Base-by-base conservation (phyloP, 495 filamentous ascomycete species). In the Penicillium canariense region DNA sequence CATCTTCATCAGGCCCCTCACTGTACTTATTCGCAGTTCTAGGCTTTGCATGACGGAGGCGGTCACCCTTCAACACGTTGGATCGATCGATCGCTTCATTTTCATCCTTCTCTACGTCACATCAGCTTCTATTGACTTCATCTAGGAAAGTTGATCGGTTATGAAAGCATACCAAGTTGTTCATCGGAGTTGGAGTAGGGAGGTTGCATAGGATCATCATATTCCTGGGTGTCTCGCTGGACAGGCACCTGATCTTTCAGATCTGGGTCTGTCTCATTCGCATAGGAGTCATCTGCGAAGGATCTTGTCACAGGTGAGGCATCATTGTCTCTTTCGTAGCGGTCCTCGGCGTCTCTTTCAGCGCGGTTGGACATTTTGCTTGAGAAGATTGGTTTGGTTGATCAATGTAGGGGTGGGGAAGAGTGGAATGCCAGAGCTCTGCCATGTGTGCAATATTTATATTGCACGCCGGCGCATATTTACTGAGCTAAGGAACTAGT, bases 1-100 rank as follows among this genome's bases (percentile, higher is more conserved):
- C 66, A 50, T 62, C 56, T 50, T 69, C 70, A 6, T 60, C 59
- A 12, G 61, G 63, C 0, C 70, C 68, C 54, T 73, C 68, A 18
- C 50, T 66, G 25, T 73, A 73, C 25, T 25, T 27, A 22, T 59
- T 59, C 11, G 34, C n/a, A 7, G 62, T 45, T 32, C 47, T 53
- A 9, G 68, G 65, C 54, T 67, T 62, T 14, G 65, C 52, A 48
- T 67, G 64, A 30, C 70, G 66, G 14, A 66, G 55, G 5, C 61
- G 45, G 18, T 66, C 61, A 12, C 69, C 69, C 9, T 10, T 9
- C 18, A 73, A 14, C 15, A 69, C 52, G 27, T 73, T 68, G 42
- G 36, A 32, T 15, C 17, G 4, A 12, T 52, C 18, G 17, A 43
- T 9, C 22, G 36, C 49, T 25, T 52, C 49, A 10, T 25, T 40